Percentiles rank a stretch among this genome's conserved stretches.
phyloP scores from a whole-genome alignment of 805 yeast species.

The Lipomyces kockii region DNA sequence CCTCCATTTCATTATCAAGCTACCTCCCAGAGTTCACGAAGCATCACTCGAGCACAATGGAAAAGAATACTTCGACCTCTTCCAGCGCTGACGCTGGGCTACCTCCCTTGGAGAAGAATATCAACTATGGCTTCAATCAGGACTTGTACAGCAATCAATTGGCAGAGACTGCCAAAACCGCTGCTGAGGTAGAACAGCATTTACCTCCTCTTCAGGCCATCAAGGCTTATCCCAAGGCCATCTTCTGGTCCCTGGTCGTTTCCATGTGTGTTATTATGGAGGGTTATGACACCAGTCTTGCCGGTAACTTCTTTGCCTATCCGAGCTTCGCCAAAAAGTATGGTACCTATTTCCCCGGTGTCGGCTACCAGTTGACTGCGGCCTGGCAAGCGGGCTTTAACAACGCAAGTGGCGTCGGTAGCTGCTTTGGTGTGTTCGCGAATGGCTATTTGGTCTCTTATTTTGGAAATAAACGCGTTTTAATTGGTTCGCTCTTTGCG shows the following conservation, averaged over 20 bases:
- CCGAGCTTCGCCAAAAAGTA: conserved; percentile 29
- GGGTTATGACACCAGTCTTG: conserved; percentile 52
- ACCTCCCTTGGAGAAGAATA: not conserved
- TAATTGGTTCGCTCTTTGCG: conserved; percentile 46
- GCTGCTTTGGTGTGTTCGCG: conserved; percentile 52
- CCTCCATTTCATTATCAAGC: too few species aligned
- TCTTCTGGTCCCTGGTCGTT: conserved; percentile 53
- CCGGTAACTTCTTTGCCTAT: conserved; percentile 50
- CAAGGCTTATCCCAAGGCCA: conserved; percentile 48
- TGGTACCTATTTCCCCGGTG: conserved; percentile 18
- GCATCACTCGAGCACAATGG: not conserved
- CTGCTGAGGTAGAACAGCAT: conserved; percentile 5
- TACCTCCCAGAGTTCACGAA: not conserved
- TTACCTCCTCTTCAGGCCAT: not conserved
- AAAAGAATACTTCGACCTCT: not conserved
- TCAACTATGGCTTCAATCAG: not conserved
- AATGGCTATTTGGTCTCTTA: conserved; percentile 54
- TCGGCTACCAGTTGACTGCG: conserved; percentile 36
- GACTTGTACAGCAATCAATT: conserved; percentile 4
- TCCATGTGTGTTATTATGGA: conserved; percentile 55
- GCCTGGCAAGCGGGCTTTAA: conserved; percentile 43
- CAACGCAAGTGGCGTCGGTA: conserved; percentile 48
- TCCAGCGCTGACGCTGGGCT: not conserved
- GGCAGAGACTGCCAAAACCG: not conserved
- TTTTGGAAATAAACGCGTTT: conserved; percentile 47